Evolutionary conservation across 768 basidiomycete species (phyloP).

Genomic region (Russula griseocarnosa): DNA sequence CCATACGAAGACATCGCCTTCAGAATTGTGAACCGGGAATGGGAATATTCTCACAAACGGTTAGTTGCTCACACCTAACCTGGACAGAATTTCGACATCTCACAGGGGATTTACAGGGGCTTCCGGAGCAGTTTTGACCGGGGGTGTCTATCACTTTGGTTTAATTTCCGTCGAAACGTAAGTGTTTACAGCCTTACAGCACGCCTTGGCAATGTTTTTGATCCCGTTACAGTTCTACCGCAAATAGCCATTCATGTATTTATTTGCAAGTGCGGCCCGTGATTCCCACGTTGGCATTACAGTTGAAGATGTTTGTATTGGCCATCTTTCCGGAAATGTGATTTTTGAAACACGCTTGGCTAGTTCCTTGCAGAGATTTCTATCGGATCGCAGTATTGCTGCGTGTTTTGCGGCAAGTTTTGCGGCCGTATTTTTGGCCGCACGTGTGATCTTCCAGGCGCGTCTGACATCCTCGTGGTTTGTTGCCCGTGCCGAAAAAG

Average conservation of each 20-base stretch:
- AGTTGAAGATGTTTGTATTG: constrained; percentile 28
- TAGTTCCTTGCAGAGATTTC: constrained; percentile 21
- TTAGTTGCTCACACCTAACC: constrained; percentile 32
- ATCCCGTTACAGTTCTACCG: constrained; percentile 60
- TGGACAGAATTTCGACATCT: constrained; percentile 15
- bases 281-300: constrained; percentile 26
- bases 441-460: constrained; percentile 29
- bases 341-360: constrained; percentile 29
- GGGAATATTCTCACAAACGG: constrained; percentile 99
- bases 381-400: constrained; percentile 21
- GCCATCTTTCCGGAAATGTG: constrained; percentile 32
- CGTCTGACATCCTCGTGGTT: constrained; percentile 25
- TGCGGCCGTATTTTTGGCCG: constrained; percentile 12
- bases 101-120: constrained; percentile 50
- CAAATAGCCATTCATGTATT: constrained; percentile 45
- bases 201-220: constrained; percentile 27
- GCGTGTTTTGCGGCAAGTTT: constrained; percentile 22
- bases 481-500: background rate
- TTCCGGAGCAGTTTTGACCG: constrained; percentile 97
- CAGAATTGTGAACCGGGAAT: constrained; percentile 93
- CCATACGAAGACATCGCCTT: constrained; percentile 99
- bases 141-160: constrained; percentile 93
- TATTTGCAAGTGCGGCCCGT: constrained; percentile 26
- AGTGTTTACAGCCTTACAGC: constrained; percentile 35
- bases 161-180: constrained; percentile 92